Evolutionary conservation across 2,329 filamentous ascomycete genomes (phyloP).

Genomic region (Ophiostoma tasmaniense): DNA sequence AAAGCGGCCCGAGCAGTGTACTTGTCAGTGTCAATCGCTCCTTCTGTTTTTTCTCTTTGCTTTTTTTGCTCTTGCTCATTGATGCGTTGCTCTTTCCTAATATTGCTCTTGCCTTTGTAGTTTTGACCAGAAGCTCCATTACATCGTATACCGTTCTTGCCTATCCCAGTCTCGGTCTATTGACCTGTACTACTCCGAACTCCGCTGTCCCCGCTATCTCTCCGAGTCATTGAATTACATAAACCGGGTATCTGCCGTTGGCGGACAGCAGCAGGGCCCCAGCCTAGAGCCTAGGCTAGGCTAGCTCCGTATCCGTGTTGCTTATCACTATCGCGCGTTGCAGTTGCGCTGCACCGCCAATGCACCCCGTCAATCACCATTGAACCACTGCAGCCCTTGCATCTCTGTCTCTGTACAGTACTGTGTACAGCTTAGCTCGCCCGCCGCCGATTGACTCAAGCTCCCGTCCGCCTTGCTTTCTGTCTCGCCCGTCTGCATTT

Average conservation of each 20-base stretch:
- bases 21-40: background rate
- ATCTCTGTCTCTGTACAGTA: background rate
- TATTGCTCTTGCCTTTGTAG: background rate
- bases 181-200: background rate
- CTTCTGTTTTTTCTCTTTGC: background rate
- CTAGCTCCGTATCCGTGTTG: background rate
- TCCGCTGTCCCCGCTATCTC: background rate
- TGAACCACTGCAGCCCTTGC: background rate
- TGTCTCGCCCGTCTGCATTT: background rate
- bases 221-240: background rate
- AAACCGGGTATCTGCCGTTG: background rate
- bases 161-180: background rate
- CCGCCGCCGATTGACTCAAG: background rate
- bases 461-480: background rate
- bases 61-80: too few species aligned
- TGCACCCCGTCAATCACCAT: background rate
- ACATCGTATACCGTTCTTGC: background rate
- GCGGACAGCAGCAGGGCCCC: background rate
- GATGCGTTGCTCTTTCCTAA: background rate
- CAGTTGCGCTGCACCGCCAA: background rate
- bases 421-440: too few species aligned
- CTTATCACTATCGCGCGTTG: conserved; percentile 3
- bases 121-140: background rate
- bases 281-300: background rate
- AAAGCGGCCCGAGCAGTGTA: conserved; percentile 7